Conservation (phyloP, 2,329 filamentous ascomycete genomes). For the Gnomoniopsis smithogilvyi region DNA sequence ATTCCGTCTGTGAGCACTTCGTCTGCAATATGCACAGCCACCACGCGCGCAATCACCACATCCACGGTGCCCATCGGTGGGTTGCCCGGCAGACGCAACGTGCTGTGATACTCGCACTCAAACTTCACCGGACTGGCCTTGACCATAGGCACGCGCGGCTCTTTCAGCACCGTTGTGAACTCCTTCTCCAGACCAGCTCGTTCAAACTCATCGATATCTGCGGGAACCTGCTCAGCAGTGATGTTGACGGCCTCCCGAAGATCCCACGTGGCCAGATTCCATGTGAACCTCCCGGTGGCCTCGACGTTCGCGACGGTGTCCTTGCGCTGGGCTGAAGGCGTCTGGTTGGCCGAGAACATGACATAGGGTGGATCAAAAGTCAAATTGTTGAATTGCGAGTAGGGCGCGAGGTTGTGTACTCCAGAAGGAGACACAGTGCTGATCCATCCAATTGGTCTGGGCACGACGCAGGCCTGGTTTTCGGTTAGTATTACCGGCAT, state of each 20-base stretch:
- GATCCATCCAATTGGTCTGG: constrained; percentile 63
- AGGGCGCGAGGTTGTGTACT: constrained; percentile 55
- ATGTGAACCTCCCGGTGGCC: constrained; percentile 52
- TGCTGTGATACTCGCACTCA: constrained; percentile 55
- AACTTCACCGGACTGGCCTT: constrained; percentile 52
- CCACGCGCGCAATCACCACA: constrained; percentile 54
- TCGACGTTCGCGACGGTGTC: constrained; percentile 57
- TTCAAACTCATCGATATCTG: constrained; percentile 53
- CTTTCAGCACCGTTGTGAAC: constrained; percentile 29
- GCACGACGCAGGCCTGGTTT: constrained; percentile 51
- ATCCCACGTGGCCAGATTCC: constrained; percentile 57
- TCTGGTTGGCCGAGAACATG: constrained; percentile 60
- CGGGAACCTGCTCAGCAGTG: constrained; percentile 46
- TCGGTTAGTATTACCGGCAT: not conserved
- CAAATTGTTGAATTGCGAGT: constrained; percentile 61
- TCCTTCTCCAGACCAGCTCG: constrained; percentile 47
- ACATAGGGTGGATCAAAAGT: constrained; percentile 62
- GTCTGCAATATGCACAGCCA: constrained; percentile 56
- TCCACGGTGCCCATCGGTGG: constrained; percentile 56
- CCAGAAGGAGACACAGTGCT: constrained; percentile 47
- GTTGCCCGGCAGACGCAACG: constrained; percentile 51
- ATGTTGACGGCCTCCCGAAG: constrained; percentile 54
- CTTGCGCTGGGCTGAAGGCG: constrained; percentile 41
- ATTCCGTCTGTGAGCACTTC: constrained; percentile 50
- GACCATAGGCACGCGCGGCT: constrained; percentile 45